Base-by-base conservation (phyloP, 148 eudicot genomes). In the Beta vulgaris region DNA sequence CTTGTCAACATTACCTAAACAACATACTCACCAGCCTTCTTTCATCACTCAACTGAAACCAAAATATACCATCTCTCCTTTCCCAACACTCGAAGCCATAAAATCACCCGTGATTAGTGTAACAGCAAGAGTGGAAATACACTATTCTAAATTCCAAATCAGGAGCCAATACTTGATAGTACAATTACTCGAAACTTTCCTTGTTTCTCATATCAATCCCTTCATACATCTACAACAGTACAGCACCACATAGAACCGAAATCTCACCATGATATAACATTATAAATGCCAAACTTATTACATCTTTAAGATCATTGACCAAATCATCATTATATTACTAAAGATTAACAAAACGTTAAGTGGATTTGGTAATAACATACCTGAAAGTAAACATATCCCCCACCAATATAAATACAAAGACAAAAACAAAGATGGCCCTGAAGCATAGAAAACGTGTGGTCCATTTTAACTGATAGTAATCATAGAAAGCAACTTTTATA, bases 391-490 rank as follows among this genome's bases (percentile, higher is more conserved):
- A 85, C 77, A 81, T 70, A 70, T 18, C 2, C 59, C 59, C 49
- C 73, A 55, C 39, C 59, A 73, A 68, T 49, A 67, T 32, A 57
- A 25, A 51, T 58, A 58, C 43, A 74, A 43, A 37, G 40, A 23
- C 64, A 35, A 46, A 31, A 18, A 72, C 48, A 40, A 66, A n/a
- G 11, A 66, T 37, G 48, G 73, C 60, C 54, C 19, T 72, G 32
- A 78, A 70, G 42, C 48, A 60, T 44, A 70, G 68, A 54, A 54
- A 49, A 65, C 39, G 13, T 15, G 86, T 83, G 88, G 88, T 79
- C 83, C 84, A 77, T 61, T n/a, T 68, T 40, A 53, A 19, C 40
- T 64, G 34, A 67, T 69, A 44, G 43, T 39, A 31, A 29, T 13
- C n/a, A n/a, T n/a, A n/a, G n/a, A n/a, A n/a, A n/a, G n/a, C n/a